Evolutionary conservation across 225 moss, liverwort and hornwort genomes (phyloP), one percentile per base, ranked within the genome.

Genomic region (Marchantia paleacea): DNA sequence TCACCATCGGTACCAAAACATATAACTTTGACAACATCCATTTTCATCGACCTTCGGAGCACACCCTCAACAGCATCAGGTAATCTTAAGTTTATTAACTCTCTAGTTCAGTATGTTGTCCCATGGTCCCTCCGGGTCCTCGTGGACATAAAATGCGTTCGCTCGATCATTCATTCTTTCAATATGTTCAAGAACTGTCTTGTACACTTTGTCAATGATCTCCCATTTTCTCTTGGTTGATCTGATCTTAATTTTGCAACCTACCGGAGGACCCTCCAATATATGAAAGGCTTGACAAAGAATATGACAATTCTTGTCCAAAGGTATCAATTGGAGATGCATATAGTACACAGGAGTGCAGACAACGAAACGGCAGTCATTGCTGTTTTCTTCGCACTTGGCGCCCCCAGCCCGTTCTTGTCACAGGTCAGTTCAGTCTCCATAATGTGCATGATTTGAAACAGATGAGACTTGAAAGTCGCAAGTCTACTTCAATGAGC

Each of bases 291-390:
- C 39, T 39, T 39, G 39, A 39, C 39, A 39, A 5, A 39, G 39
- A 39, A 39, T 5, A 39, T 39, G 13, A 5, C 57, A 57, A 1
- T 57, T 57, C 2, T 39, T 39, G 39, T 39, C 39, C 63, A 69
- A 72, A 94, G 94, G 16, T 94, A 90, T 80, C 84, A 89, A 7
- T 4, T 92, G 84, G 92, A 91, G 83, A 73, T 92, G 19, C 94
- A 94, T 78, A 10, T 91, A 69, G 90, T 94, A 73, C 91, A 94
- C 63, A 61, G 67, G 55, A 87, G 87, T 14, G 62, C 71, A 16
- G 76, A 83, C 31, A 84, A 83, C 55, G 63, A 76, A 72, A 84
- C 82, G 31, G 92, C 94, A 5, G 90, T 90, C n/a, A 83, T 92
- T 53, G 85, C 86, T 3, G 81, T 91, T 30, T 83, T 89, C 12